Evolutionary conservation across 1,284 basidiomycete species (phyloP).

Genomic region (Agaricales sp.): DNA sequence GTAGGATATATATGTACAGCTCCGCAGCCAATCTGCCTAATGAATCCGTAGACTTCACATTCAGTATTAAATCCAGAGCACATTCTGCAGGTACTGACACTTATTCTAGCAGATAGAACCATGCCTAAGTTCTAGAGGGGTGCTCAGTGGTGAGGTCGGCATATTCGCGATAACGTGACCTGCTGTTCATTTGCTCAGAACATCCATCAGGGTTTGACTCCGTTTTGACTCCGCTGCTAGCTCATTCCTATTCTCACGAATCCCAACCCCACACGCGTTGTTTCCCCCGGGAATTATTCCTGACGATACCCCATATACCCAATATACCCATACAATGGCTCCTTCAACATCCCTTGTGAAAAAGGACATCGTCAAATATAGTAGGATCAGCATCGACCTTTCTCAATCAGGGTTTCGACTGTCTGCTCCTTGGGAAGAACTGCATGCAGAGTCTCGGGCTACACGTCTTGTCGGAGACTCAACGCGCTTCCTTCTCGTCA

Average conservation of each 20-base stretch:
- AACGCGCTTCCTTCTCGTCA: not conserved
- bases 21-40: not conserved
- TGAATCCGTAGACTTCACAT: not conserved
- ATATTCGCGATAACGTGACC: slow-evolving; percentile 1
- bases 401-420: not conserved
- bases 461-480: not conserved
- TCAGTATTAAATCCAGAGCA: too few relatives aligned
- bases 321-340: not conserved
- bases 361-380: not conserved
- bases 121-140: too few relatives aligned
- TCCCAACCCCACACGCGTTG: not conserved
- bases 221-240: not conserved
- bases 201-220: not conserved
- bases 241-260: not conserved
- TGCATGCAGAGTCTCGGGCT: not conserved
- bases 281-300: not conserved
- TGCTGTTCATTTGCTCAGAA: not conserved
- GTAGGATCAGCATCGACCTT: not conserved
- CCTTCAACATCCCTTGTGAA: not conserved
- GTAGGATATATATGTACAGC: slow-evolving; percentile 5
- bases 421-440: not conserved
- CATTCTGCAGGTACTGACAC: too few relatives aligned
- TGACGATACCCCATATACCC: not conserved
- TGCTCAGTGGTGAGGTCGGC: too few relatives aligned
- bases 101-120: too few relatives aligned